These are phyloP conservation scores for Fusarium nematophilum DNA, from an alignment of 2,329 filamentous ascomycete genomes.

Conservation along the genomic window DNA sequence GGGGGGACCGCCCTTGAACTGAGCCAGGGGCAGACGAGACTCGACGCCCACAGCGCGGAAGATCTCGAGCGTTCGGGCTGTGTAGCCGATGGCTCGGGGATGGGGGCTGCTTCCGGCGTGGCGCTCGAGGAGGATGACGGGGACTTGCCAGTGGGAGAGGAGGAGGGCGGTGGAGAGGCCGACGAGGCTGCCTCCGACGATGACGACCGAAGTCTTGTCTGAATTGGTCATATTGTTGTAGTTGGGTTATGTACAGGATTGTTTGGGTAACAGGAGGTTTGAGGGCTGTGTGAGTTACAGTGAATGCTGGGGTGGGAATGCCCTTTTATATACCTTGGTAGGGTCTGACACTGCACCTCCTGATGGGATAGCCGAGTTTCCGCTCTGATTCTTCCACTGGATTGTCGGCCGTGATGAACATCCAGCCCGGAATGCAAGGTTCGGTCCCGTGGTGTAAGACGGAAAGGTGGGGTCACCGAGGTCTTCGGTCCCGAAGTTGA, in stretches of 20 bases:
- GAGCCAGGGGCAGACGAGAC: conserved; percentile 17
- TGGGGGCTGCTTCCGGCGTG: conserved; percentile 50
- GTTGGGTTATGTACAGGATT: neutral
- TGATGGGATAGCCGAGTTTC: no score
- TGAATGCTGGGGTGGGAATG: no score
- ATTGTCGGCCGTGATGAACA: no score
- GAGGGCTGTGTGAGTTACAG: no score
- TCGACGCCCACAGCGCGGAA: conserved; percentile 44
- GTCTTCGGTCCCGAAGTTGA: no score
- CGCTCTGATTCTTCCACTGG: no score
- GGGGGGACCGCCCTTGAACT: conserved; percentile 33
- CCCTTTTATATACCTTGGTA: no score
- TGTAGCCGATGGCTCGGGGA: conserved; percentile 52
- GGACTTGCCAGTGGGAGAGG: conserved; percentile 46
- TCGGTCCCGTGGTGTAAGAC: no score
- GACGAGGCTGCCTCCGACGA: conserved; percentile 54
- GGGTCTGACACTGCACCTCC: no score
- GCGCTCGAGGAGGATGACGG: conserved; percentile 52
- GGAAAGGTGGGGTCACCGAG: no score
- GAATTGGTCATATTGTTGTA: neutral
- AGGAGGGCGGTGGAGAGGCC: conserved; percentile 53
- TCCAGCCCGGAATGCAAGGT: no score
- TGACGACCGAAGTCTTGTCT: conserved; percentile 45
- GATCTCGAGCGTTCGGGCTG: conserved; percentile 52
- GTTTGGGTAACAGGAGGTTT: neutral